phyloP scores from a whole-genome alignment of 495 filamentous ascomycete genomes.

The Penicillium coffeae region DNA sequence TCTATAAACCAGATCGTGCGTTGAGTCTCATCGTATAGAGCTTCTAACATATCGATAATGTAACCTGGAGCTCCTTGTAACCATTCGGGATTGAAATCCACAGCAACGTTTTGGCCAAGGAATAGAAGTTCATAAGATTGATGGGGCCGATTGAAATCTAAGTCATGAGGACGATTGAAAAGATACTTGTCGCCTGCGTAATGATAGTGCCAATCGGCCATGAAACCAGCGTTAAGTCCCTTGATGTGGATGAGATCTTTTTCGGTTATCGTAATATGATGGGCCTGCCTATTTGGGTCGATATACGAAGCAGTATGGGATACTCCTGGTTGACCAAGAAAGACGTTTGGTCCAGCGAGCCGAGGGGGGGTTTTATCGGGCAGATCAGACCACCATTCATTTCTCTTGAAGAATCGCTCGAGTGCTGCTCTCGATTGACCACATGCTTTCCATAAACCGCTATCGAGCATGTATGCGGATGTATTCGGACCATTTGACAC shows the following conservation, averaged over 20 bases:
- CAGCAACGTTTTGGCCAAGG: neutral
- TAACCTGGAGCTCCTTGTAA: neutral
- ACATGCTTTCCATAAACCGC: constrained; percentile 2
- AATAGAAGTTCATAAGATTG: neutral
- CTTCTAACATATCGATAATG: neutral
- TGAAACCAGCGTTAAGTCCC: neutral
- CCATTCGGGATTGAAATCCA: neutral
- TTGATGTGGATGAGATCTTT: neutral
- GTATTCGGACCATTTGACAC: neutral
- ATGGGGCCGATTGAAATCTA: neutral
- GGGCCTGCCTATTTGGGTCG: neutral
- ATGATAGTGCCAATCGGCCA: constrained; percentile 2
- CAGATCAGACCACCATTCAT: constrained; percentile 3
- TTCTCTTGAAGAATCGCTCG: neutral
- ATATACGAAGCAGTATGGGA: neutral
- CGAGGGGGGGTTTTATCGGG: neutral
- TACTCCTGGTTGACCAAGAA: neutral
- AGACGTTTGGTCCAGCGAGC: neutral
- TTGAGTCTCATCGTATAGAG: neutral
- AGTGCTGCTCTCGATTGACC: neutral
- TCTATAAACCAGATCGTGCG: constrained; percentile 1
- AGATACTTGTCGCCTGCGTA: constrained; percentile 1
- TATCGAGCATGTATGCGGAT: constrained; percentile 1
- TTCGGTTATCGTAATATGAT: neutral
- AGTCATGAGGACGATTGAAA: neutral